Evolutionary conservation across 805 yeast genomes (phyloP).

Genomic region (Kodamaea fukazawae): DNA sequence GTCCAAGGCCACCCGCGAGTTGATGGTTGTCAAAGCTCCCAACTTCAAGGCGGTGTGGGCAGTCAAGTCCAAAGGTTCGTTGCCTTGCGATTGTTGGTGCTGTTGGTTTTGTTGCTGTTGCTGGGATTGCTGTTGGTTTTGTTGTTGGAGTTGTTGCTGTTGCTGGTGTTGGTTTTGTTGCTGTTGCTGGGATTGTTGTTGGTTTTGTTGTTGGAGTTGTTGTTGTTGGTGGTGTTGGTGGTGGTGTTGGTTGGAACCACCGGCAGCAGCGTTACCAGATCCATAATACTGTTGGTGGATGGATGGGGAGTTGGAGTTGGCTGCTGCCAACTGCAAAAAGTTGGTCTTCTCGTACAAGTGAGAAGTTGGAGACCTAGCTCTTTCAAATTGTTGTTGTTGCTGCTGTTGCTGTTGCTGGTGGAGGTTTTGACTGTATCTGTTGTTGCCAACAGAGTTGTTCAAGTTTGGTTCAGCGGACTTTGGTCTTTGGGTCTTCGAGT

Average conservation of each 20-base stretch:
- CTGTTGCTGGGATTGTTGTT: conserved; percentile 11
- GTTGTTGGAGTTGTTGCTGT: conserved; percentile 4
- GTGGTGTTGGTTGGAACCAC: conserved; percentile 3
- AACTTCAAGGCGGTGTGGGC: conserved; percentile 52
- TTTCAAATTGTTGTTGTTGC: conserved; percentile 28
- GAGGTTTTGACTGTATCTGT: conserved; percentile 19
- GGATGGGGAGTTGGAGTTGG: conserved; percentile 13
- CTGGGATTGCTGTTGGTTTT: not conserved
- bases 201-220: not conserved
- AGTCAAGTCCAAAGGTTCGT: conserved; percentile 20
- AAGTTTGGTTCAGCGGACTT: conserved; percentile 44
- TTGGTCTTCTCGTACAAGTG: conserved; percentile 44
- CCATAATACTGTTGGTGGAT: conserved; percentile 12
- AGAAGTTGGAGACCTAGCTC: conserved; percentile 39
- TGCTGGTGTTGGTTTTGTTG: conserved; percentile 12
- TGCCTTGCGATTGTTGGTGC: conserved; percentile 11
- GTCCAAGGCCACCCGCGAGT: conserved; percentile 50
- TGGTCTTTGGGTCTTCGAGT: conserved; percentile 31
- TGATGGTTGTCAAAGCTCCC: conserved; percentile 66
- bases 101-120: conserved; percentile 13
- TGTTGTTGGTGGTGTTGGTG: conserved; percentile 8
- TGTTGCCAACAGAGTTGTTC: conserved; percentile 7
- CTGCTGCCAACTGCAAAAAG: conserved; percentile 37
- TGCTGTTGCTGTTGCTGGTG: conserved; percentile 16
- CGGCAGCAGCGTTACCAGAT: conserved; percentile 11